Base-by-base conservation (phyloP, 805 yeast genomes). In the Ogataea allantospora region DNA sequence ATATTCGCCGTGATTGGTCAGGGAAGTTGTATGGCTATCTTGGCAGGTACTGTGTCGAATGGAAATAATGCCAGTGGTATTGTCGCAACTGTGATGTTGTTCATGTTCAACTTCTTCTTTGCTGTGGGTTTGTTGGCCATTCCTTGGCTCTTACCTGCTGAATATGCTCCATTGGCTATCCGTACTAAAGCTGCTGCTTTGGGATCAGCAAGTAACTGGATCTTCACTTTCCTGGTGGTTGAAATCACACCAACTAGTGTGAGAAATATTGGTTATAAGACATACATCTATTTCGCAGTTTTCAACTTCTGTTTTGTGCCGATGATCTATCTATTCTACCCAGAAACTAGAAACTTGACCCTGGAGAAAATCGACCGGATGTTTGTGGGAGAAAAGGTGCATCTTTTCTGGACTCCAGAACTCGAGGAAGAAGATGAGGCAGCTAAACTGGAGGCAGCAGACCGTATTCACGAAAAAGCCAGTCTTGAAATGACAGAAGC, bases 121-220 rank as follows among this genome's bases (percentile, higher is more conserved):
- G 91, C 89, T 5, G 70, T 82, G 7, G 88, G 60, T 83, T 88
- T 36, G 70, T 72, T 39, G 75, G 75, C 31, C 80, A 85, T 83
- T 32, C 50, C 50, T 8, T 46, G 50, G 84, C 72, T 34, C 67
- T 71, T 49, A 54, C 65, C 54, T 68, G 50, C 77, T 27, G 81
- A 75, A 48, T 64, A 70, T 32, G 83, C 73, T 66, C 84, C 88
- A 43, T 73, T 83, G 39, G 75, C 80, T 57, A 73, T 80, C 40
- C 75, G 88, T 53, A 82, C 83, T 40, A 79, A 76, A 55, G 83
- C 83, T 27, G 73, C 81, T 44, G 75, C 86, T 9, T 55, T 82
- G 37, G 73, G 83, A 9, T 77, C 80, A 3, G 82, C 86, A 16
- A 75, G 87, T 30, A 83, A 83, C 64, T 83, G 91, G 91, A 55